These are phyloP conservation scores for Cunninghamia lanceolata DNA, from an alignment of 75 land plant genomes.

Conservation along the genomic window DNA sequence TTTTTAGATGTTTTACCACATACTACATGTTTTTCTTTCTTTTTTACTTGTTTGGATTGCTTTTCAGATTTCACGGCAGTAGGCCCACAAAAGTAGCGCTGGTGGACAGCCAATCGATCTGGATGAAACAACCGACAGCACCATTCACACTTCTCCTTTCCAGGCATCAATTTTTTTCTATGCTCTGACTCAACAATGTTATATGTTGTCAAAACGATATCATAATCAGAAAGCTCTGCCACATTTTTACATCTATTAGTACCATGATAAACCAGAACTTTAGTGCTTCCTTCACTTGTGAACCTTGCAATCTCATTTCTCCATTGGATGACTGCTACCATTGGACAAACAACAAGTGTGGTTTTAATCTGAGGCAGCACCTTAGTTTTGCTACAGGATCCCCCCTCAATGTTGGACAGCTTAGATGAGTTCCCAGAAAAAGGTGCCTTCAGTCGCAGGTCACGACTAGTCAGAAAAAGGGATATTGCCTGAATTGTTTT, in stretches of 20 bases:
- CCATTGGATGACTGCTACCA: conserved; percentile 94
- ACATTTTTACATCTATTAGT: conserved; percentile 37
- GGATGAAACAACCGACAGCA: conserved; percentile 52
- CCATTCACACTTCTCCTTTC: conserved; percentile 58
- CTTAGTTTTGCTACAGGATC: conserved; percentile 7
- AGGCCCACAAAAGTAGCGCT: conserved; percentile 77
- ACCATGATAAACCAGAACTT: conserved; percentile 81
- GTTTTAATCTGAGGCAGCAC: conserved; percentile 35
- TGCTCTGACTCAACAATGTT: conserved; percentile 67
- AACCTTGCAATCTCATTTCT: conserved; percentile 65
- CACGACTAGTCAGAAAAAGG: conserved; percentile 56
- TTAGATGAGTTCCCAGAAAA: neutral
- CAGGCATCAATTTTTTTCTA: conserved; percentile 61
- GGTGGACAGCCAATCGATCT: conserved; percentile 40
- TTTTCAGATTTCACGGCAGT: conserved; percentile 61
- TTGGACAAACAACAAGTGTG: conserved; percentile 88
- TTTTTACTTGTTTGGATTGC: conserved; percentile 71
- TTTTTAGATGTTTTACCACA: neutral
- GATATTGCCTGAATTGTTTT: conserved; percentile 94
- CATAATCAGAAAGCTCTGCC: conserved; percentile 54
- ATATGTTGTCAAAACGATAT: conserved; percentile 85
- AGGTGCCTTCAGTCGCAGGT: conserved; percentile 12
- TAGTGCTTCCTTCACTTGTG: conserved; percentile 58
- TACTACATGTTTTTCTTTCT: conserved; percentile 1
- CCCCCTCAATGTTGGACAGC: neutral